Evolutionary conservation across 2,329 filamentous ascomycete genomes (phyloP), one percentile per base, ranked within the genome.

Genomic region (Colletotrichum camelliae): DNA sequence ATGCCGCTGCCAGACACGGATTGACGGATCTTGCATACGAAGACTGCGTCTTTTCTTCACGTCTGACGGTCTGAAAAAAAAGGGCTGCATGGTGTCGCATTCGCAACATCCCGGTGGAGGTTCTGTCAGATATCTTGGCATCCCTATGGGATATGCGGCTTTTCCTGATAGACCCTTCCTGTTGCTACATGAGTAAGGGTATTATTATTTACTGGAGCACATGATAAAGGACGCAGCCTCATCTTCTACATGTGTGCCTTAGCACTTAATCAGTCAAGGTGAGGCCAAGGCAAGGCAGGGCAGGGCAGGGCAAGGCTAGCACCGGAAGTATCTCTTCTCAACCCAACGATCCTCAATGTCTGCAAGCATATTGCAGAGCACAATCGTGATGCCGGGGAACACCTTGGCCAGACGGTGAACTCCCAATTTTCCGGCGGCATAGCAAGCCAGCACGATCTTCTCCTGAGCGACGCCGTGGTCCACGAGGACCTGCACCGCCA

Each of bases 401-500:
- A 98, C 97, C 73, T 93, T 95, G 77, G 95, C 94, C 80, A 99
- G 86, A 77, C 97, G 90, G 81, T 97, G 95, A 77, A 98, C 84
- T 1, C 96, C 97, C 79, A 95, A 92, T 78, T 93, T 93, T 10
- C 96, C 96, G 5, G 96, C 96, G 78, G 95, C 94, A 82, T 97
- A 98, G 5, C 96, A 98, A 52, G 98, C 96, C 83, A 98, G 93
- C 39, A 98, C 95, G 78, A 99, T 98, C 78, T 90, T 93, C 61
- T 95, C 91, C 82, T 97, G 93, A 7, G 91, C 87, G 8, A 98
- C 96, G 13, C 97, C 97, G 81, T 98, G 96, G 83, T 99, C 97
- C 18, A 98, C 92, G 69, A 99, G 87, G n/a, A 98, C 95, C 81
- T 97, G 94, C 57, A 98, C 96, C 1, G 97, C 96, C 97, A 99